Conservation (phyloP, 208 protist species). For the Leishmania turanica region DNA sequence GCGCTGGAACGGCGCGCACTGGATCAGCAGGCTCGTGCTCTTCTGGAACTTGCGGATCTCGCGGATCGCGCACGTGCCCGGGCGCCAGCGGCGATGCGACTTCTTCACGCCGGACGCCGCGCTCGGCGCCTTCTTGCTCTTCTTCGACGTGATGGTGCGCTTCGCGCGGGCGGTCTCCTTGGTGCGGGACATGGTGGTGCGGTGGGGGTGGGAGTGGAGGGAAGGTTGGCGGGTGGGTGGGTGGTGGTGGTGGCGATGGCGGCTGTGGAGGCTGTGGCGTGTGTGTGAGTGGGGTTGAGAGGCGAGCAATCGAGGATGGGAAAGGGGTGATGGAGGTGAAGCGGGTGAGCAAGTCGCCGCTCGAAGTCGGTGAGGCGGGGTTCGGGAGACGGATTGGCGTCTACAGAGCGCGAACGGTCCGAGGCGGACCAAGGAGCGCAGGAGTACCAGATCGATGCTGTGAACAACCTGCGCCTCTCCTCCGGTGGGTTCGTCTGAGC, state of each 20-base stretch:
- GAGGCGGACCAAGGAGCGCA: neutral
- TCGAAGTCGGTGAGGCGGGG: too few relatives aligned
- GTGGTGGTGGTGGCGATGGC: conserved; percentile 3
- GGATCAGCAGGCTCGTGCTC: neutral
- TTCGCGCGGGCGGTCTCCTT: conserved; percentile 98
- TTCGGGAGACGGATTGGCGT: too few relatives aligned
- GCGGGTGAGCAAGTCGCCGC: neutral
- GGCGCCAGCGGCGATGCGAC: conserved; percentile 62
- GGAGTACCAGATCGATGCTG: neutral
- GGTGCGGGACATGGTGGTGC: conserved; percentile 93
- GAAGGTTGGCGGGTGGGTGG: neutral
- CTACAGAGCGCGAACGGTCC: neutral
- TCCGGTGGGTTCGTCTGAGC: neutral
- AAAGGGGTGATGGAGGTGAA: neutral
- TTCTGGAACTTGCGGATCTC: conserved; percentile 96
- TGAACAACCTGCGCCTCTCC: neutral
- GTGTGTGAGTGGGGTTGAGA: neutral
- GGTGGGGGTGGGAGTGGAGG: conserved; percentile 6
- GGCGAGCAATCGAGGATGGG: conserved; percentile 11
- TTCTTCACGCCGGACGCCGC: conserved; percentile 96
- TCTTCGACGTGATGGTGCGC: conserved; percentile 96
- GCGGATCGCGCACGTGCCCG: conserved; percentile 97
- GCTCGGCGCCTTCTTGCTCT: conserved; percentile 98
- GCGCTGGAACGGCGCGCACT: too few relatives aligned
- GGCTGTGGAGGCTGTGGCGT: conserved; percentile 15